Evolutionary conservation across 176 grass and related monocot species (phyloP).

Genomic region (Aegilops speltoides): DNA sequence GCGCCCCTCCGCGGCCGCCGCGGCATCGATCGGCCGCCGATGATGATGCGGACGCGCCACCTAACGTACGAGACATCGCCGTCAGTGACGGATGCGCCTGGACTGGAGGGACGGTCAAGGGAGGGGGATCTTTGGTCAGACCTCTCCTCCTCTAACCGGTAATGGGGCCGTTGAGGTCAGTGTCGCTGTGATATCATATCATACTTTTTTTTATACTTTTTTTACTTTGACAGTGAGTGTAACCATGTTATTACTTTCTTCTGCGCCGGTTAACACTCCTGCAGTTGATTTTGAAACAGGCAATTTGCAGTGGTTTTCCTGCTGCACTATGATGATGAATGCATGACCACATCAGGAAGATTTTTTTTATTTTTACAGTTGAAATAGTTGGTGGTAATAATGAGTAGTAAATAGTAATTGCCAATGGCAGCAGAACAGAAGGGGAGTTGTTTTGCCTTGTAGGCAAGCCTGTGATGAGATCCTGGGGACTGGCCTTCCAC

Average conservation of each 20-base stretch:
- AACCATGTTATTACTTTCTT: background rate
- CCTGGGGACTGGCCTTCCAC: constrained; percentile 38
- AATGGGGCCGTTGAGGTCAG: background rate
- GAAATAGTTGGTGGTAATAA: background rate
- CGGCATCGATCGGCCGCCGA: background rate
- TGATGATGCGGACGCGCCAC: constrained; percentile 23
- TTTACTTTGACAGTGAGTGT: background rate
- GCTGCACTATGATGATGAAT: background rate
- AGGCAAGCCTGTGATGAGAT: constrained; percentile 1
- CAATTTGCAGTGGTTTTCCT: background rate
- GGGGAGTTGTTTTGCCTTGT: constrained; percentile 13
- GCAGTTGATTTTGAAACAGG: background rate
- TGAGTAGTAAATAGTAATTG: background rate
- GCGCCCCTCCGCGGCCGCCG: background rate
- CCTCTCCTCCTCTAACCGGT: background rate
- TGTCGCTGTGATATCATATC: constrained; percentile 11
- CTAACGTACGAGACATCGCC: background rate
- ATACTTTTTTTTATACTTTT: too few species aligned
- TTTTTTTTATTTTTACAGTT: background rate
- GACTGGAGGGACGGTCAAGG: background rate
- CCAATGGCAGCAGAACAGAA: constrained; percentile 19
- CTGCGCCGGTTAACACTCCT: background rate
- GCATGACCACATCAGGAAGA: background rate
- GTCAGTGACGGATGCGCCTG: background rate
- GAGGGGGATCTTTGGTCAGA: constrained; percentile 4